Evolutionary conservation across 2,329 filamentous ascomycete species (phyloP).

Genomic region (Colletotrichum godetiae): DNA sequence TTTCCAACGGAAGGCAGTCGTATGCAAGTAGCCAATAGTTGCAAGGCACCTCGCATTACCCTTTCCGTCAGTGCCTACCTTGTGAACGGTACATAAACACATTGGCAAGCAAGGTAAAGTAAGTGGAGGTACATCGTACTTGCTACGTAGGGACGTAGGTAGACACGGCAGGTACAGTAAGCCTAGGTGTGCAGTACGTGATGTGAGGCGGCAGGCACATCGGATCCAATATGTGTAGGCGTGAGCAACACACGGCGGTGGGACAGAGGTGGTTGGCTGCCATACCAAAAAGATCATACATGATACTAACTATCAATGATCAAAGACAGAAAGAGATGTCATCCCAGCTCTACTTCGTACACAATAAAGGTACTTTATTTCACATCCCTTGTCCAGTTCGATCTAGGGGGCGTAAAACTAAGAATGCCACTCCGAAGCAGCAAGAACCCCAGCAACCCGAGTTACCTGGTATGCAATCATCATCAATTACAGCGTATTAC

Average conservation of each 20-base stretch:
- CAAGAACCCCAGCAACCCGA: not conserved
- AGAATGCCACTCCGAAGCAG: not conserved
- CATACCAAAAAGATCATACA: not conserved
- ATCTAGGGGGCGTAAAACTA: not conserved
- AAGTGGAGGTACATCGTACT: not conserved
- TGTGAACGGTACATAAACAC: too few relatives aligned
- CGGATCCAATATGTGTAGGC: not conserved
- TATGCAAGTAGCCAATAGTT: not conserved
- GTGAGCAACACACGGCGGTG: not conserved
- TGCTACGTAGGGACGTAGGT: not conserved
- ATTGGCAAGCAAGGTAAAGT: too few relatives aligned
- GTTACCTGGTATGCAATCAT: not conserved
- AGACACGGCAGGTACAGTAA: not conserved
- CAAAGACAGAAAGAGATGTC: not conserved
- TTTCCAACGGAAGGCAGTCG: not conserved
- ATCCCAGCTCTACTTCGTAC: not conserved
- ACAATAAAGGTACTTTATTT: not conserved
- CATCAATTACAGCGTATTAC: not conserved
- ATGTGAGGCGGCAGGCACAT: not conserved
- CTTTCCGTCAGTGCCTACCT: not conserved
- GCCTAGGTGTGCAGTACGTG: not conserved
- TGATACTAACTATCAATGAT: not conserved
- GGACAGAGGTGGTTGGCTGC: not conserved
- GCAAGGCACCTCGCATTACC: not conserved
- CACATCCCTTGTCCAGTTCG: not conserved